Percentiles rank a stretch among this genome's conserved stretches.
Evolutionary conservation across 2,329 filamentous ascomycete species (phyloP).

Genomic region (Colletotrichum godetiae): DNA sequence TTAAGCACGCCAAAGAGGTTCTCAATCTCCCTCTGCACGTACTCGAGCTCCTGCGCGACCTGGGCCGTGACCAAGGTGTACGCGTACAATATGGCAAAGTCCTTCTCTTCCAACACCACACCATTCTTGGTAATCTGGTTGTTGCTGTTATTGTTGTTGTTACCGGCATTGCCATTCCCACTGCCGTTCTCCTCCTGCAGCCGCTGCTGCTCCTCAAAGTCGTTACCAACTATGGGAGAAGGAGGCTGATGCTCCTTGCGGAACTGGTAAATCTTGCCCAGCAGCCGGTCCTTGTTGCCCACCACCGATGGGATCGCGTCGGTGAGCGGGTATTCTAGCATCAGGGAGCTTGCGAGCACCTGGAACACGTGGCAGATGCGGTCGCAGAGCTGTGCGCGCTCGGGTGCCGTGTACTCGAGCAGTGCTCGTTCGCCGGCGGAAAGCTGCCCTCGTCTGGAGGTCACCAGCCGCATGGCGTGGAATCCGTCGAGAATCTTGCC

Average conservation of each 20-base stretch:
- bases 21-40: conserved; percentile 71
- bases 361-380: conserved; percentile 89
- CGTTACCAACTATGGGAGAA: conserved; percentile 49
- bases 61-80: conserved; percentile 80
- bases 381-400: conserved; percentile 84
- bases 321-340: conserved; percentile 92
- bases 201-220: conserved; percentile 48
- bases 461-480: conserved; percentile 95
- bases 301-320: conserved; percentile 88
- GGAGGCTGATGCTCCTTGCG: conserved; percentile 71
- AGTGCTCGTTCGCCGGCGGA: conserved; percentile 85
- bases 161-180: conserved; percentile 21
- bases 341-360: conserved; percentile 92
- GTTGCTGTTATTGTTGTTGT: conserved; percentile 21
- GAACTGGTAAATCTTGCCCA: conserved; percentile 91
- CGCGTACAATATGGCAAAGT: conserved; percentile 93
- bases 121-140: conserved; percentile 40
- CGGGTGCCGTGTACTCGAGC: conserved; percentile 80
- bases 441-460: conserved; percentile 80
- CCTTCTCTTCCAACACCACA: conserved; percentile 72
- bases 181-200: conserved; percentile 39
- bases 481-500: conserved; percentile 91
- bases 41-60: conserved; percentile 72
- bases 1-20: conserved; percentile 72
- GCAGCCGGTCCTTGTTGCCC: conserved; percentile 81